These are phyloP conservation scores for Trametes cinnabarina DNA, from an alignment of 768 basidiomycete species.

Conservation along the genomic window DNA sequence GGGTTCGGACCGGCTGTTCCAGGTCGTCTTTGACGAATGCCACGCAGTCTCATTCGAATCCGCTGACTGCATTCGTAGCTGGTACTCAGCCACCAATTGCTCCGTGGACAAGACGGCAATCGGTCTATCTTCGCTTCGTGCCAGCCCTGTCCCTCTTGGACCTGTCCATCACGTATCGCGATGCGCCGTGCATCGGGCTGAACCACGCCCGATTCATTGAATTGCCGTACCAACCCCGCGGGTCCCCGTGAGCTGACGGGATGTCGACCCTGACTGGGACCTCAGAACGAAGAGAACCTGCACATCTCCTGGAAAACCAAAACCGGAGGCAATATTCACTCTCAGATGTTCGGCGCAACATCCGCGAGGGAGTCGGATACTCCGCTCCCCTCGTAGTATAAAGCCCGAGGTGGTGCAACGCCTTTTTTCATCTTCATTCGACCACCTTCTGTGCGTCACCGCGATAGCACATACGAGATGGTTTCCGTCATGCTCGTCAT, in stretches of 20 bases:
- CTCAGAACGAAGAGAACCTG: not conserved
- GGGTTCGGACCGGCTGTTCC: not conserved
- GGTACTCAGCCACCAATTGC: not conserved
- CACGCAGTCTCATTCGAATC: not conserved
- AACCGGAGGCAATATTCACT: constrained; percentile 1
- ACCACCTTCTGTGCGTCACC: not conserved
- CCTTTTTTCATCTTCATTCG: not conserved
- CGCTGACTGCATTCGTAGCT: not conserved
- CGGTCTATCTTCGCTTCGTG: constrained; percentile 14
- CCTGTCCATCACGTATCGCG: constrained; percentile 16
- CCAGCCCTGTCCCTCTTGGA: constrained; percentile 2
- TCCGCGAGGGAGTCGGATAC: constrained; percentile 3
- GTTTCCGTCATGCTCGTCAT: constrained; percentile 4
- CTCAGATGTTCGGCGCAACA: constrained; percentile 9
- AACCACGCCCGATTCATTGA: constrained; percentile 7
- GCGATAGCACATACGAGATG: not conserved
- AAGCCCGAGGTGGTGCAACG: constrained; percentile 5
- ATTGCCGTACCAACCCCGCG: not conserved
- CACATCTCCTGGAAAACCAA: not conserved
- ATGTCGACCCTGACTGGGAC: constrained; percentile 1
- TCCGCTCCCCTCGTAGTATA: constrained; percentile 6
- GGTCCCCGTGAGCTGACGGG: not conserved
- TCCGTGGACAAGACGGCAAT: constrained; percentile 8
- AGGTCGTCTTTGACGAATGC: not conserved
- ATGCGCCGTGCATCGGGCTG: constrained; percentile 15